Evolutionary conservation across 2,329 filamentous ascomycete species (phyloP).

Genomic region (Sporothrix dimorphospora): DNA sequence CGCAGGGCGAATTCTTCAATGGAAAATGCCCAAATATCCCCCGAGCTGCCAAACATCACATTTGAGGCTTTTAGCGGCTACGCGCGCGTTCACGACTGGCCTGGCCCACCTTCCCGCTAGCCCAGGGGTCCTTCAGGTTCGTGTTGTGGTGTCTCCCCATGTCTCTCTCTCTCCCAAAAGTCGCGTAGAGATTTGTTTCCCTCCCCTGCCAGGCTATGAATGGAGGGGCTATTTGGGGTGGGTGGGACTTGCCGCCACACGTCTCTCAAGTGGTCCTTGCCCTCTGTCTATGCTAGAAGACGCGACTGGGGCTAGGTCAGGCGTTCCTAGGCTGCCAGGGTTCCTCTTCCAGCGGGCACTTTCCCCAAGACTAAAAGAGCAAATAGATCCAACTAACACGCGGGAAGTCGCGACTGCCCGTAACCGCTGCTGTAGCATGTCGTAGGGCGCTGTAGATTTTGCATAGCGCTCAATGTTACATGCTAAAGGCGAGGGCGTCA

Average conservation of each 20-base stretch:
- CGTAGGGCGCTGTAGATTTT: not conserved
- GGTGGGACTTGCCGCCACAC: constrained; percentile 19
- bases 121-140: constrained; percentile 18
- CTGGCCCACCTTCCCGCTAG: constrained; percentile 14
- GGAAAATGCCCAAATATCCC: not conserved
- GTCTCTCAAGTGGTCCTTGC: constrained; percentile 1
- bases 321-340: constrained; percentile 1
- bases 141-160: constrained; percentile 5
- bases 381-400: not conserved
- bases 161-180: not conserved
- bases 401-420: constrained; percentile 18
- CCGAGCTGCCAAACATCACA: not conserved
- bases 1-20: not conserved
- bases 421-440: constrained; percentile 8
- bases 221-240: constrained; percentile 14
- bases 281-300: constrained; percentile 8
- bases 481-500: not conserved
- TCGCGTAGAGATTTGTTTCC: constrained; percentile 1
- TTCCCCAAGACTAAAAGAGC: constrained; percentile 4
- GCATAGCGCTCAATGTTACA: not conserved
- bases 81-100: not conserved
- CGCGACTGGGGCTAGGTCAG: constrained; percentile 3
- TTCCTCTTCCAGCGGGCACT: constrained; percentile 3
- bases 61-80: not conserved
- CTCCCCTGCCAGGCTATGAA: not conserved